Conservation (phyloP, 1,139 yeast genomes). For the Blastobotrys capitulatus region DNA sequence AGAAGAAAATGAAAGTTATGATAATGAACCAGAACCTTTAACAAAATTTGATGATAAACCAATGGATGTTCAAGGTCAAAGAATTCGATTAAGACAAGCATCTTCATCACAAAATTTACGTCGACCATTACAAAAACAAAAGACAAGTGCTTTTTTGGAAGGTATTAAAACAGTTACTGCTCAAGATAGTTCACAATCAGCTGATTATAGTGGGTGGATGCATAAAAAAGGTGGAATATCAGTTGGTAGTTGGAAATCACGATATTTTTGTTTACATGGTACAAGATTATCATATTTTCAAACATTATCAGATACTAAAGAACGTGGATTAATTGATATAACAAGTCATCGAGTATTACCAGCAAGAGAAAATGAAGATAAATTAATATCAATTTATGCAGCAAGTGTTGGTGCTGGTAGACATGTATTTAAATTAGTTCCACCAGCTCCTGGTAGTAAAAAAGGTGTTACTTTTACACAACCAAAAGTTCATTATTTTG, state of each 20-base stretch:
- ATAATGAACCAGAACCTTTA: not conserved
- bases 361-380: conserved; percentile 65
- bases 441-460: conserved; percentile 96
- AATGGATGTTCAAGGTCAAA: conserved; percentile 10
- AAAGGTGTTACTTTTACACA: conserved; percentile 95
- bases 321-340: conserved; percentile 89
- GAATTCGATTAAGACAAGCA: conserved; percentile 23
- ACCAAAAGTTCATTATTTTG: conserved; percentile 92
- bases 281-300: conserved; percentile 87
- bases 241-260: conserved; percentile 84
- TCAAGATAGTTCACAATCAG: conserved; percentile 67
- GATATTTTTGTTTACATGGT: conserved; percentile 87
- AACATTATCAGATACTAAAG: conserved; percentile 72
- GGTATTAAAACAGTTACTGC: conserved; percentile 79
- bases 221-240: conserved; percentile 82
- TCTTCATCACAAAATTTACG: conserved; percentile 29
- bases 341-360: conserved; percentile 91
- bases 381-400: conserved; percentile 78
- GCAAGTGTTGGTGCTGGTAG: conserved; percentile 92
- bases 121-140: conserved; percentile 32
- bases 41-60: not conserved
- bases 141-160: conserved; percentile 89
- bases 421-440: conserved; percentile 84
- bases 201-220: conserved; percentile 92
- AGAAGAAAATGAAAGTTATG: not conserved